Percentiles rank a stretch among this genome's conserved stretches.
These are phyloP conservation scores for Agaricales sp. DNA, from an alignment of 1,284 basidiomycete species.

Conservation along the genomic window DNA sequence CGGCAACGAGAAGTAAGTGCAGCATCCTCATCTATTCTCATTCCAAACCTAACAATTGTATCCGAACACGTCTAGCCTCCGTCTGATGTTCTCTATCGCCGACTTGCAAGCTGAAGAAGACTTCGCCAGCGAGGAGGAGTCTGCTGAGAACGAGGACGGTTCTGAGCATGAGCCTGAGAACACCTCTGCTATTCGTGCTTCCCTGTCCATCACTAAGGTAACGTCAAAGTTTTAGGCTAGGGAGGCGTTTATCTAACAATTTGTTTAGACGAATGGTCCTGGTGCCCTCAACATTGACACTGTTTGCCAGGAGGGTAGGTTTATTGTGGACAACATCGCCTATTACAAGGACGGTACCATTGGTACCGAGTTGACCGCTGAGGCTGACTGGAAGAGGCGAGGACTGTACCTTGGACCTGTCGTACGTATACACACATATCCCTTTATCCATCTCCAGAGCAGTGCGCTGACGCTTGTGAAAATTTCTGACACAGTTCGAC, in stretches of 20 bases:
- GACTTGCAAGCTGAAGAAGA: constrained; percentile 49
- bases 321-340: constrained; percentile 84
- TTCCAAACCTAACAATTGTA: neutral
- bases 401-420: constrained; percentile 89
- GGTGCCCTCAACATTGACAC: constrained; percentile 77
- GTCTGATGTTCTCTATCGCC: constrained; percentile 75
- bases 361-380: constrained; percentile 74
- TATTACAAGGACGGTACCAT: constrained; percentile 71
- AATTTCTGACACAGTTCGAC: constrained; percentile 61
- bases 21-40: constrained; percentile 2
- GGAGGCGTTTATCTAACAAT: constrained; percentile 3
- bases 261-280: constrained; percentile 27
- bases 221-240: constrained; percentile 8
- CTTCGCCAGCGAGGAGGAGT: constrained; percentile 24
- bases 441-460: constrained; percentile 2
- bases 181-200: constrained; percentile 65
- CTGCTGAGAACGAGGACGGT: constrained; percentile 21
- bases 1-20: constrained; percentile 82
- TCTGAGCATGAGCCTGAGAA: constrained; percentile 29
- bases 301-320: constrained; percentile 74
- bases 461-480: constrained; percentile 6
- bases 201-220: constrained; percentile 81
- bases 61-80: constrained; percentile 49
- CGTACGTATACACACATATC: constrained; percentile 29
- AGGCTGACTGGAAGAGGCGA: constrained; percentile 89